Evolutionary conservation across 345 rosid species (phyloP), one percentile per base, ranked within the genome.

Genomic region (Alliaria petiolata): DNA sequence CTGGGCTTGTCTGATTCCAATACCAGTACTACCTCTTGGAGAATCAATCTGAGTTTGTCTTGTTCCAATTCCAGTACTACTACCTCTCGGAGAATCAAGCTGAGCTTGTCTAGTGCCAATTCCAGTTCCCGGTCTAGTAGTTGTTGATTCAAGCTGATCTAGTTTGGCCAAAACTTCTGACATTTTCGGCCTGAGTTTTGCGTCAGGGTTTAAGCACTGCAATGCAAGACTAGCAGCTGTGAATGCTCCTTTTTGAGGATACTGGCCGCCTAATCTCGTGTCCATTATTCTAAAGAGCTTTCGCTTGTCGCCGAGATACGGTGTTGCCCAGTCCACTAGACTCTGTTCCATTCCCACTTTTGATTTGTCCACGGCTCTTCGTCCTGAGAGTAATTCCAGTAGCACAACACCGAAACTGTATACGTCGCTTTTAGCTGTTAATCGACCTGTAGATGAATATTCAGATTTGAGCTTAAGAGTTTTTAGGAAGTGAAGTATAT

Each of bases 391-490:
- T 53, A 95, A 76, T 77, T 95, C 99, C 7, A 95, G 87, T 64
- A 95, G 76, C 67, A 95, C 97, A 45, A 95, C 99, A 49, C 99
- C 99, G 3, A 95, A 95, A 74, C 97, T 95, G 70, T 91, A 95
- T 46, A 95, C 97, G 16, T 95, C 99, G 53, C 99, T 91, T 81
- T 91, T 91, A 3, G 97, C 84, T 9, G 99, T 86, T 62, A 95
- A 83, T 40, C 99, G 89, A 63, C 99, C 97, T 93, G 86, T 70
- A 25, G 25, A 82, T 44, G 6, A 71, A 71, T n/a, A n/a, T n/a
- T n/a, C n/a, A n/a, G n/a, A n/a, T n/a, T n/a, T n/a, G n/a, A 46
- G 65, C 47, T 16, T 0, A 36, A n/a, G 20, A 25, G 36, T 35
- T 42, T 20, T 14, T 0, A 5, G 20, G 14, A 51, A 43, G 42